Evolutionary conservation across 176 grass and related monocot species (phyloP).

Genomic region (Miscanthus lutarioriparius): DNA sequence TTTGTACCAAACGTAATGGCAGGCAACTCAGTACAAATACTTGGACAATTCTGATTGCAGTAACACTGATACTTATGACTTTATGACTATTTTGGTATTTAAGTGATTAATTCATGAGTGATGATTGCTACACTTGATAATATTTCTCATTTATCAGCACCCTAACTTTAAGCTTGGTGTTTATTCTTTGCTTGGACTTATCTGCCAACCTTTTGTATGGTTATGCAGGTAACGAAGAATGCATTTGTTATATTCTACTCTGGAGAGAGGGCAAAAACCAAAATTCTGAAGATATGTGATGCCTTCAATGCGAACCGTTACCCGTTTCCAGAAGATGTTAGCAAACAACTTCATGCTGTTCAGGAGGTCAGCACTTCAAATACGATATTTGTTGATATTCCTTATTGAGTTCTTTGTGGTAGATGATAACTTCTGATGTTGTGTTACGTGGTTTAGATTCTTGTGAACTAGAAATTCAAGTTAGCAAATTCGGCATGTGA

Average conservation of each 20-base stretch:
- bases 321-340: slow-evolving; percentile 79
- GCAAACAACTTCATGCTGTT: slow-evolving; percentile 71
- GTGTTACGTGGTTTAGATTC: neutral
- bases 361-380: slow-evolving; percentile 62
- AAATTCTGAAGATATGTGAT: slow-evolving; percentile 97
- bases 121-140: slow-evolving; percentile 14
- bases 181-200: slow-evolving; percentile 16
- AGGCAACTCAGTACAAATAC: neutral
- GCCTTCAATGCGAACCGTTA: slow-evolving; percentile 95
- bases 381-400: slow-evolving; percentile 20
- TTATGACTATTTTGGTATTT: neutral
- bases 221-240: slow-evolving; percentile 76
- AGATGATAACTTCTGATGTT: neutral
- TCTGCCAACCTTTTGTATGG: neutral
- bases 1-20: neutral
- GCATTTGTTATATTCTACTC: slow-evolving; percentile 94
- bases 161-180: neutral
- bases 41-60: neutral
- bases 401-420: neutral
- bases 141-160: neutral
- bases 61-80: neutral
- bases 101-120: slow-evolving; percentile 1
- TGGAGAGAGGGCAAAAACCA: slow-evolving; percentile 81
- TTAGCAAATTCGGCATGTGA: slow-evolving; percentile 20
- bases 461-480: neutral